phyloP scores from a whole-genome alignment of 2,329 filamentous ascomycete genomes.

The Ascochyta rabiei region DNA sequence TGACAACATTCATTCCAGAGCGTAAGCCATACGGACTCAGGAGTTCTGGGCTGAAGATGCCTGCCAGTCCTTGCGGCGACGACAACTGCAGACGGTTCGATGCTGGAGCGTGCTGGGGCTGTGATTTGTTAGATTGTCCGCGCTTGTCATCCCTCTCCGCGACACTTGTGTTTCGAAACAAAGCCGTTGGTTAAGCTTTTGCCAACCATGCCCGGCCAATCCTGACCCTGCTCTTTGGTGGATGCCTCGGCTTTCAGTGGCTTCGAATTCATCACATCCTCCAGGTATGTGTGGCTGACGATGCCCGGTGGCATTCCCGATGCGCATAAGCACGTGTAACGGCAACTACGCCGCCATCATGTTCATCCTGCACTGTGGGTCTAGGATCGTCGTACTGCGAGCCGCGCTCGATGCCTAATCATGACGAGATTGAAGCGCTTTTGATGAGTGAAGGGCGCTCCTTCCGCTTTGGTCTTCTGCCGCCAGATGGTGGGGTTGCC shows the following conservation, averaged over 20 bases:
- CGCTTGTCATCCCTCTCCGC: slow-evolving; percentile 3
- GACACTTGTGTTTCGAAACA: slow-evolving; percentile 19
- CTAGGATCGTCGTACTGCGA: neutral
- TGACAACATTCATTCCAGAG: slow-evolving; percentile 5
- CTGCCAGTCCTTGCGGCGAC: slow-evolving; percentile 16
- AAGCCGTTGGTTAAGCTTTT: slow-evolving; percentile 23
- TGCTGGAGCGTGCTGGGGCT: slow-evolving; percentile 1
- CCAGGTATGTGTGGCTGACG: slow-evolving; percentile 3
- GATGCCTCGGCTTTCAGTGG: slow-evolving; percentile 3
- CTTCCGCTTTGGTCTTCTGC: slow-evolving; percentile 3
- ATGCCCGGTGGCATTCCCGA: slow-evolving; percentile 1
- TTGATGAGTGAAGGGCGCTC: neutral
- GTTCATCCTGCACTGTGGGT: slow-evolving; percentile 4
- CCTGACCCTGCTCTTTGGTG: slow-evolving; percentile 1
- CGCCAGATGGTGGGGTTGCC: slow-evolving; percentile 4
- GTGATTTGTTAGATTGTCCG: slow-evolving; percentile 10
- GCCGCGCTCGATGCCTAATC: neutral
- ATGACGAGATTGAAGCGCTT: slow-evolving; percentile 2
- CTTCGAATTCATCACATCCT: neutral
- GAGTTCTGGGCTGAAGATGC: neutral
- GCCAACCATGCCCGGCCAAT: slow-evolving; percentile 21
- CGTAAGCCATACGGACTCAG: slow-evolving; percentile 5
- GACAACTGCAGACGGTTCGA: slow-evolving; percentile 10
- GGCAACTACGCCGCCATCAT: neutral
- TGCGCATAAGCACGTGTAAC: neutral